These are phyloP conservation scores for Verticillium dahliae DNA, from an alignment of 2,329 filamentous ascomycete species.

Conservation along the genomic window DNA sequence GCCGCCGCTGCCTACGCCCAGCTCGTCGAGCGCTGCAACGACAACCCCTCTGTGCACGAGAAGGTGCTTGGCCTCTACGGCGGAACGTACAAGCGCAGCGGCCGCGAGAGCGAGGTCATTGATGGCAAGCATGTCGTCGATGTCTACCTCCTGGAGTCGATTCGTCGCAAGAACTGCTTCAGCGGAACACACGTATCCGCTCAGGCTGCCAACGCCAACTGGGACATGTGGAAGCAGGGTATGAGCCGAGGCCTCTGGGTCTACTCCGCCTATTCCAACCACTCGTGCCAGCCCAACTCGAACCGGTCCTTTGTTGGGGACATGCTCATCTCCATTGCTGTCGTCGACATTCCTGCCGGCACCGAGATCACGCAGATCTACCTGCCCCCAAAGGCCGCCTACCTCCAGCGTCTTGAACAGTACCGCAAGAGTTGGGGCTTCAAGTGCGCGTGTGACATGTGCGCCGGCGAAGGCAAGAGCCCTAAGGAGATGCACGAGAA, in stretches of 20 bases:
- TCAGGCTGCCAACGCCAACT: slow-evolving; percentile 15
- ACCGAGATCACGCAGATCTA: slow-evolving; percentile 32
- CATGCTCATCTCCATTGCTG: slow-evolving; percentile 24
- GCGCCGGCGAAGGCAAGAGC: slow-evolving; percentile 20
- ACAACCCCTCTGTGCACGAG: slow-evolving; percentile 28
- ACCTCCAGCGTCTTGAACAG: slow-evolving; percentile 16
- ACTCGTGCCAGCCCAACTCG: slow-evolving; percentile 26
- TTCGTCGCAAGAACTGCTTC: slow-evolving; percentile 34
- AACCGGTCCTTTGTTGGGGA: slow-evolving; percentile 27
- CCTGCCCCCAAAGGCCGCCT: slow-evolving; percentile 23
- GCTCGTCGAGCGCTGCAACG: slow-evolving; percentile 28
- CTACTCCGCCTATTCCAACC: slow-evolving; percentile 28
- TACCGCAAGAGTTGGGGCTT: slow-evolving; percentile 30
- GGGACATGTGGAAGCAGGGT: slow-evolving; percentile 13
- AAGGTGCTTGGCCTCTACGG: slow-evolving; percentile 27
- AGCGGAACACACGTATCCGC: slow-evolving; percentile 23
- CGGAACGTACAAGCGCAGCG: slow-evolving; percentile 23
- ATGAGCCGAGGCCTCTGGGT: slow-evolving; percentile 24
- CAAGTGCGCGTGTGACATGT: slow-evolving; percentile 30
- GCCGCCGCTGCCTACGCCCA: slow-evolving; percentile 36
- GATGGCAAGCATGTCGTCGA: slow-evolving; percentile 29
- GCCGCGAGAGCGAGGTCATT: slow-evolving; percentile 22
- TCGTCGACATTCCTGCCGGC: slow-evolving; percentile 24
- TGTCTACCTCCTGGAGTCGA: slow-evolving; percentile 29
- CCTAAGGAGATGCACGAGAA: slow-evolving; percentile 10